Base-by-base conservation (phyloP, 345 rosid species). In the Arabidopsis suecica region DNA sequence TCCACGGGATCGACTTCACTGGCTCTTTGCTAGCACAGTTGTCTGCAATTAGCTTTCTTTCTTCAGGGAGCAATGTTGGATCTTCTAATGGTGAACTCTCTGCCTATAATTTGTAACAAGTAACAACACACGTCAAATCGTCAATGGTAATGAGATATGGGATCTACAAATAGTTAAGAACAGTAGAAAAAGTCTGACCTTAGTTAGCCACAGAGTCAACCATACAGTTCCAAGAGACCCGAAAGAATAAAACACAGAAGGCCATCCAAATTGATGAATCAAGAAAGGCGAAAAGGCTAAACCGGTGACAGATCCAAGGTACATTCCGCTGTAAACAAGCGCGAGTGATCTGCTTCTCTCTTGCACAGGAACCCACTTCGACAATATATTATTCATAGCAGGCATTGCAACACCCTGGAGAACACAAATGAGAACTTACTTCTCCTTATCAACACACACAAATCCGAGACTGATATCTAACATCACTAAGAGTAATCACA, bases 401-500 rank as follows among this genome's bases (percentile, higher is more conserved):
- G 98, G 97, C 98, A 94, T 88, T 53, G 98, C 97, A 84, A 94
- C 97, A 81, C 98, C 97, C 98, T 94, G 80, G 6, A 80, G 41
- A 63, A 63, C 54, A 59, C 57, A 48, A 72, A 59, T 9, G 12
- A 23, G 1, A 74, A 74, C 5, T 68, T 41, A 50, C 57, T 61
- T 69, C 40, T 51, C 23, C 55, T 49, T 33, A 65, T 56, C 20
- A 3, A 10, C 37, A 18, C 3, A 34, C 48, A 61, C 20, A 55
- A 18, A 6, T 37, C 32, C 20, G 0, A 71, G 48, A 59, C 0
- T 47, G 5, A 70, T 63, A 20, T 41, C 22, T 55, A 37, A 53
- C 33, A 59, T 57, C 41, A 42, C 14, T 1, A 4, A 36, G 54
- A 3, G 34, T 0, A 32, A 57, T n/a, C 61, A 59, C 65, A 44